These are phyloP conservation scores for Macrophomina tecta DNA, from an alignment of 2,329 filamentous ascomycete species.

Conservation along the genomic window DNA sequence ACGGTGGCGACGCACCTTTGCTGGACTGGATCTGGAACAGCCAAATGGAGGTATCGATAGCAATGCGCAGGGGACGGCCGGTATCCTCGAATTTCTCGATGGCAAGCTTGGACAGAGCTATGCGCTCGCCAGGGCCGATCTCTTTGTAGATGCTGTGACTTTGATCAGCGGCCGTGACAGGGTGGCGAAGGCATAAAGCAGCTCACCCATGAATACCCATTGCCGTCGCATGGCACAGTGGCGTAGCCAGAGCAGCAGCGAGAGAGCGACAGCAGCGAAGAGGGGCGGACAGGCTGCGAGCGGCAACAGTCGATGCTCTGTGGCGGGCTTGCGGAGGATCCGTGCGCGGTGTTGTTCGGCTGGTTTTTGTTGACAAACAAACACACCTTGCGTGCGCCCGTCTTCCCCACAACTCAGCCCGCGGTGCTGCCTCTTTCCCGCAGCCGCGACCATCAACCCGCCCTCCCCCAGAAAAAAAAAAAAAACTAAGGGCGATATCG, in stretches of 20 bases:
- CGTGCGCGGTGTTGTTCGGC: slow-evolving; percentile 1
- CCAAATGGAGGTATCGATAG: slow-evolving; percentile 97
- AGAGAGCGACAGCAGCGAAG: not conserved
- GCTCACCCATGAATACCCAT: slow-evolving; percentile 50
- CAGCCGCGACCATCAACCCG: not conserved
- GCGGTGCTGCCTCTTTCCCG: not conserved
- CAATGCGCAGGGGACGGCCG: slow-evolving; percentile 78
- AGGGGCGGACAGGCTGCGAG: not conserved
- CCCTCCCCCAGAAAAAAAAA: no score
- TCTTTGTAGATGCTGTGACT: slow-evolving; percentile 82
- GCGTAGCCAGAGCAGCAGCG: not conserved
- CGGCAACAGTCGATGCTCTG: not conserved
- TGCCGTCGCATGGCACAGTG: slow-evolving; percentile 22
- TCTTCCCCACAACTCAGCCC: not conserved
- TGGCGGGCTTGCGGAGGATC: not conserved
- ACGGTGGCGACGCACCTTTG: slow-evolving; percentile 58
- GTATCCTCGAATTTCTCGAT: slow-evolving; percentile 75
- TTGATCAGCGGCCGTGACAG: not conserved
- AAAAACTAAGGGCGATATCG: no score
- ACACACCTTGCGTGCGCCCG: not conserved
- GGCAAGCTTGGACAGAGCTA: slow-evolving; percentile 83
- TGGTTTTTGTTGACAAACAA: slow-evolving; percentile 7
- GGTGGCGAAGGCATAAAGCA: not conserved
- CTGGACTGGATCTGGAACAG: slow-evolving; percentile 90
- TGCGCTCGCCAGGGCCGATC: slow-evolving; percentile 78